Conservation (phyloP, 106 monocot genomes). For the Dioscorea zingiberensis region DNA sequence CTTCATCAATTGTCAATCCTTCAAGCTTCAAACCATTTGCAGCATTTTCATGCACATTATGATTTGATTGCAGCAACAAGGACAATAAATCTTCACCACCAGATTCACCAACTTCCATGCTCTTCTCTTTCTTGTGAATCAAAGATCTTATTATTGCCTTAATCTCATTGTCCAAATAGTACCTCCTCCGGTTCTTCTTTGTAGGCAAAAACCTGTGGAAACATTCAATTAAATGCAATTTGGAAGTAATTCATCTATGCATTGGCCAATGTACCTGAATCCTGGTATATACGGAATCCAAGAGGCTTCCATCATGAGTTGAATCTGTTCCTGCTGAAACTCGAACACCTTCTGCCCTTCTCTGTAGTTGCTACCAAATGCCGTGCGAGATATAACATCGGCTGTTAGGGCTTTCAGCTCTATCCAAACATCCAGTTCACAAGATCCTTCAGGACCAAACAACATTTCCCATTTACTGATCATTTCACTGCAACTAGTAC, state of each 20-base stretch:
- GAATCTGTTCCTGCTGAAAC: slow-evolving; percentile 40
- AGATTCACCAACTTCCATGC: slow-evolving; percentile 18
- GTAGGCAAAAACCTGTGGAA: slow-evolving; percentile 21
- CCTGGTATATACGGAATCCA: slow-evolving; percentile 24
- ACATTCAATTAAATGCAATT: not conserved
- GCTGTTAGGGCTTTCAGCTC: slow-evolving; percentile 43
- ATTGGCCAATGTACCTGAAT: slow-evolving; percentile 15
- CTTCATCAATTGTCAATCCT: slow-evolving; percentile 29
- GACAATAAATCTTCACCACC: slow-evolving; percentile 36
- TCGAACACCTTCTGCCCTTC: slow-evolving; percentile 64
- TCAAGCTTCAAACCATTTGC: not conserved
- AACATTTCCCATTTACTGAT: slow-evolving; percentile 36
- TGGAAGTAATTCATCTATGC: no score
- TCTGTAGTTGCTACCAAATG: slow-evolving; percentile 64
- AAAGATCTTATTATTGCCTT: slow-evolving; percentile 23
- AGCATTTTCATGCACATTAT: not conserved
- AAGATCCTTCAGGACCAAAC: slow-evolving; percentile 3
- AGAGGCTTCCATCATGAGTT: slow-evolving; percentile 20
- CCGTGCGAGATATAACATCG: slow-evolving; percentile 56
- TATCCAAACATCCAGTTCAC: slow-evolving; percentile 56
- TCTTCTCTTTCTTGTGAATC: slow-evolving; percentile 28
- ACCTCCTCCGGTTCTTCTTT: slow-evolving; percentile 29
- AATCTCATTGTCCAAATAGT: slow-evolving; percentile 27
- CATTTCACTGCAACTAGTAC: slow-evolving; percentile 30
- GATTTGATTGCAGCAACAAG: slow-evolving; percentile 23